Percentiles rank a stretch among this genome's conserved stretches.
Evolutionary conservation across 148 eudicot genomes (phyloP).

Genomic region (Chenopodium berlandieri): DNA sequence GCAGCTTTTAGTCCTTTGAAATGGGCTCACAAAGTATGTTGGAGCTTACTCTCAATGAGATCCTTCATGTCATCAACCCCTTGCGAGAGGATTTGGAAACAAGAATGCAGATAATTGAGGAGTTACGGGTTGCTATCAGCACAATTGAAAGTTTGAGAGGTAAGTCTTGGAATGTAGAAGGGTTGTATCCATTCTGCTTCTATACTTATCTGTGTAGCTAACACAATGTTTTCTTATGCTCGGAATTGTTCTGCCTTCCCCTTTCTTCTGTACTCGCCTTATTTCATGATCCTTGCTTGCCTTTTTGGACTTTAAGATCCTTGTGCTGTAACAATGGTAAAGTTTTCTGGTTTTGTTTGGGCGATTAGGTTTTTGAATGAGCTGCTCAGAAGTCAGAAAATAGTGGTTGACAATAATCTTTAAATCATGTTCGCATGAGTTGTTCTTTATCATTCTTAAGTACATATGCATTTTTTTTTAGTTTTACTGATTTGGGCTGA

Average conservation of each 20-base stretch:
- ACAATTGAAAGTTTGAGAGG: conserved; percentile 82
- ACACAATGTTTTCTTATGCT: background rate
- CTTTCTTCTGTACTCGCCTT: background rate
- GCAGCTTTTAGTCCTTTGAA: conserved; percentile 23
- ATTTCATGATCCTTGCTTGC: background rate
- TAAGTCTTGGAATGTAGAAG: conserved; percentile 25
- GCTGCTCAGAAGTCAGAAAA: background rate
- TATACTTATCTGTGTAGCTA: background rate
- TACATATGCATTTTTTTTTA: background rate
- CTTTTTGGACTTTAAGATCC: background rate
- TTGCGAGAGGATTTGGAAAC: conserved; percentile 50
- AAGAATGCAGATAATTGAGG: conserved; percentile 56
- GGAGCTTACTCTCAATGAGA: conserved; percentile 53
- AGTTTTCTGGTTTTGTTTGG: background rate
- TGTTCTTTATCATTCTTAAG: background rate
- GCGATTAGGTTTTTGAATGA: background rate
- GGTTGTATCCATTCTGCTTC: background rate
- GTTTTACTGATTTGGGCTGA: background rate
- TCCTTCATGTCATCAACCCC: conserved; percentile 62
- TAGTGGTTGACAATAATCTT: background rate
- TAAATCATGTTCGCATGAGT: conserved; percentile 5
- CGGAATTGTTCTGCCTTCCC: background rate
- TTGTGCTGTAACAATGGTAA: background rate
- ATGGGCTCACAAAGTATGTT: conserved; percentile 48
- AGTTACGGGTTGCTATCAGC: conserved; percentile 47